A percentile compares a stretch with the other conserved stretches of the same genome.
Conservation (phyloP, 2,329 filamentous ascomycete species). For the Penicillium rolfsii region DNA sequence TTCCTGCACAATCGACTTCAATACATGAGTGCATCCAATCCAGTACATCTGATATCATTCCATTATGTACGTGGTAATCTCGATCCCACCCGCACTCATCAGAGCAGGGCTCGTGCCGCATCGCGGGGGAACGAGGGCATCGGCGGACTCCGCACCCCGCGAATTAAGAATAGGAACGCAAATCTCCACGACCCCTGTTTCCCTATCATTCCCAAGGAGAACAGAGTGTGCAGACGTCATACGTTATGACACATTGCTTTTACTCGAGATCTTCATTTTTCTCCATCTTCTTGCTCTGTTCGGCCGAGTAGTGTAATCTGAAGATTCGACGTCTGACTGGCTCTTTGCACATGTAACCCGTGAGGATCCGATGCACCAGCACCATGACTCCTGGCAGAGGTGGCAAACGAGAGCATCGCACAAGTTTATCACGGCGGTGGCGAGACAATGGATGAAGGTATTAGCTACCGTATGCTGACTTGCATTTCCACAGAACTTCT, state of each 20-base stretch:
- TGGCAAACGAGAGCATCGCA: not conserved
- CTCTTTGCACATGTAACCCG: not conserved
- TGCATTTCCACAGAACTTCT: not conserved
- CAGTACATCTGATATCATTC: not conserved
- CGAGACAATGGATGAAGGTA: not conserved
- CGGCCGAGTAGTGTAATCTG: constrained; percentile 7
- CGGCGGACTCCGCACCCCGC: constrained; percentile 24
- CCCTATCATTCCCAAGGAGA: constrained; percentile 15
- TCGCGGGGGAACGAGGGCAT: constrained; percentile 14
- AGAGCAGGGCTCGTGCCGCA: not conserved
- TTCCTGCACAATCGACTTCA: not conserved
- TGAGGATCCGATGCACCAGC: not conserved
- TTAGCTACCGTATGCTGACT: not conserved
- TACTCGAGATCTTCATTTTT: constrained; percentile 14
- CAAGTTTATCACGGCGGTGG: not conserved
- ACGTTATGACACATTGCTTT: constrained; percentile 11
- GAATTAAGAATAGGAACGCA: constrained; percentile 14
- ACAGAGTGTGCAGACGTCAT: not conserved
- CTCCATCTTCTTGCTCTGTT: not conserved
- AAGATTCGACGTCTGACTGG: not conserved
- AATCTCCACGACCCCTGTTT: constrained; percentile 12
- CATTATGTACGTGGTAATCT: not conserved
- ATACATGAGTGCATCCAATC: not conserved
- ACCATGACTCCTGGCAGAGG: not conserved
- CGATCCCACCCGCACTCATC: not conserved